phyloP scores from a whole-genome alignment of 441 rosid genomes.

The Adansonia gregorii region DNA sequence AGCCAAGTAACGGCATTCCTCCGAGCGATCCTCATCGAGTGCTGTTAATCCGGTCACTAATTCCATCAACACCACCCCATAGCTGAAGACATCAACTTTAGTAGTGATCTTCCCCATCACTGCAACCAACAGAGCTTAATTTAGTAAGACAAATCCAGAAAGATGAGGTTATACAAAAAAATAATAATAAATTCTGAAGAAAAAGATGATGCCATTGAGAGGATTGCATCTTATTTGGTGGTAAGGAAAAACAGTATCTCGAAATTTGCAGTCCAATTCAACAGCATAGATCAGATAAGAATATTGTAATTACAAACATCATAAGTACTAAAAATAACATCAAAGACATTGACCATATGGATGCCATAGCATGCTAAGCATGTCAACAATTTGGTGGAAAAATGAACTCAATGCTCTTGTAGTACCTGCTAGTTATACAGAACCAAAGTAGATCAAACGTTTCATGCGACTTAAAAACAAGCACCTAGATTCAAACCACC shows the following conservation, averaged over 20 bases:
- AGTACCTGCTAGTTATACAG: background rate
- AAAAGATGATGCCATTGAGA: background rate
- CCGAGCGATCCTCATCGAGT: slow-evolving; percentile 43
- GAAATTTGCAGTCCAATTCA: background rate
- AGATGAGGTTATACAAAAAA: background rate
- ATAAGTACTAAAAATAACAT: background rate
- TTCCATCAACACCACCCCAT: slow-evolving; percentile 50
- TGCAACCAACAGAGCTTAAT: slow-evolving; percentile 29
- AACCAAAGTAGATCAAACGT: slow-evolving; percentile 1
- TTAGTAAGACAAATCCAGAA: slow-evolving; percentile 15
- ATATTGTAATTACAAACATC: background rate
- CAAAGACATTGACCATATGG: background rate
- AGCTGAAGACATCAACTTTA: slow-evolving; percentile 49
- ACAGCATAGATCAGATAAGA: background rate
- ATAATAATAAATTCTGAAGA: background rate
- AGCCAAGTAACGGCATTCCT: slow-evolving; percentile 44
- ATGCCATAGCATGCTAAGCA: background rate
- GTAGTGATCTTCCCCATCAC: slow-evolving; percentile 56
- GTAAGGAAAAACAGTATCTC: background rate
- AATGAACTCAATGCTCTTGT: slow-evolving; percentile 12
- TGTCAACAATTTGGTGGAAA: background rate
- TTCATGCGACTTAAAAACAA: background rate
- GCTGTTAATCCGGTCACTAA: slow-evolving; percentile 49
- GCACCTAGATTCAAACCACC: background rate
- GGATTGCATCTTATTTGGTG: background rate